phyloP scores from a whole-genome alignment of 2,329 filamentous ascomycete genomes.

The Apiospora pterosperma region DNA sequence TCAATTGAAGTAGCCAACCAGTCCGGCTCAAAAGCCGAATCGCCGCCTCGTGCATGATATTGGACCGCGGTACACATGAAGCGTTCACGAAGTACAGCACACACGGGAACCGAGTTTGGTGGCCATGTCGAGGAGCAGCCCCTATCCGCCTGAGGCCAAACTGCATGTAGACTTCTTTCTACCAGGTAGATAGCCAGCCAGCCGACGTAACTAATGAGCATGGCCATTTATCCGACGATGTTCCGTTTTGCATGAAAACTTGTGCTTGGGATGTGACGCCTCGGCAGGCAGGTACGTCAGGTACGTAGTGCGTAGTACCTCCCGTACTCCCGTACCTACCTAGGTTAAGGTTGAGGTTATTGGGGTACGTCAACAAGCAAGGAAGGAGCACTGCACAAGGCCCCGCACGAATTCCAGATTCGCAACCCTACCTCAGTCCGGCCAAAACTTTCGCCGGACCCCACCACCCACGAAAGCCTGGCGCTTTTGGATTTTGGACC shows the following conservation, averaged over 20 bases:
- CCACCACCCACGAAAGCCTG: background rate
- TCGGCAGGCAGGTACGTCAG: background rate
- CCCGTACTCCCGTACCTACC: too few relatives aligned
- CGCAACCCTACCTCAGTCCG: background rate
- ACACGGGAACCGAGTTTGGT: too few relatives aligned
- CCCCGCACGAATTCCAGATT: constrained; percentile 1
- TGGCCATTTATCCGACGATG: background rate
- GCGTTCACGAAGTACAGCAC: too few relatives aligned
- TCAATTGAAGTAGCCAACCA: background rate
- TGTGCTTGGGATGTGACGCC: background rate
- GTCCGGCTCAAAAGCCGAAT: background rate
- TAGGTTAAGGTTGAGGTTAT: background rate
- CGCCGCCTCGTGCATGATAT: background rate
- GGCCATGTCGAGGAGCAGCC: too few relatives aligned
- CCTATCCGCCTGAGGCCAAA: too few relatives aligned
- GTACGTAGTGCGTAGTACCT: background rate
- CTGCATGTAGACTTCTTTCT: too few relatives aligned
- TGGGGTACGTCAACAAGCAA: background rate
- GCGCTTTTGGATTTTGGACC: background rate
- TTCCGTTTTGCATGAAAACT: background rate
- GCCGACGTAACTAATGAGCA: background rate
- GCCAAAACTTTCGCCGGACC: constrained; percentile 1
- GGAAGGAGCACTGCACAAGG: background rate
- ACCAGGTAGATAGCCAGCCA: too few relatives aligned
- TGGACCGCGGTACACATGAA: background rate